Evolutionary conservation across 768 basidiomycete genomes (phyloP), one percentile per base, ranked within the genome.

Genomic region (Dacryopinax primogenitus): DNA sequence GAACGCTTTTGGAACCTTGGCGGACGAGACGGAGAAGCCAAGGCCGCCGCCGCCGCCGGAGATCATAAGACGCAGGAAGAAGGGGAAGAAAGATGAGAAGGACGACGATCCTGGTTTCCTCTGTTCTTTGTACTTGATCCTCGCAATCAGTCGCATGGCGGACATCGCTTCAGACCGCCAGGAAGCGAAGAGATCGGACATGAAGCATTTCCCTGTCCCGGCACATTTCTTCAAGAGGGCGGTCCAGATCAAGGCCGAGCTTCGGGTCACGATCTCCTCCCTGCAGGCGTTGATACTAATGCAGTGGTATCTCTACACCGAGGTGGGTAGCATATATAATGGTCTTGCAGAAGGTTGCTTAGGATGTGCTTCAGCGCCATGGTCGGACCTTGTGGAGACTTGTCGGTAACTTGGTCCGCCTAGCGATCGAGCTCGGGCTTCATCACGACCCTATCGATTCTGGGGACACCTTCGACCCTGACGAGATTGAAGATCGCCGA

Each of bases 271-370:
- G 3, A 82, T 91, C 44, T 84, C 86, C 3, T 89, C 88, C 71
- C 75, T 92, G 67, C 90, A 92, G 73, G 87, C 90, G 0, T 80
- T 92, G 63, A 90, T 91, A 28, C 74, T 92, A 4, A 74, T 92
- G 58, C 91, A 92, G 64, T 92, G 89, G 90, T 91, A 92, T 74
- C 80, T 92, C 23, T 92, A 92, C 70, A 90, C 86, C 23, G 90
- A 92, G 81, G 90, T 88, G 68, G 64, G 81, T 71, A 2, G 32
- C 21, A 26, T 1, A 33, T 11, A 67, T 18, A 28, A 18, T 34
- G 34, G 26, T 13, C 7, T 41, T 35, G n/a, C 9, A 30, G 16
- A 33, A 47, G 63, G 21, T 39, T 33, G 15, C 33, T 62, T 21
- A 67, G 18, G 21, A n/a, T 39, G 39, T 61, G 68, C 34, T 62